Evolutionary conservation across 1,284 basidiomycete genomes (phyloP).

Genomic region (Gymnopus androsaceus): DNA sequence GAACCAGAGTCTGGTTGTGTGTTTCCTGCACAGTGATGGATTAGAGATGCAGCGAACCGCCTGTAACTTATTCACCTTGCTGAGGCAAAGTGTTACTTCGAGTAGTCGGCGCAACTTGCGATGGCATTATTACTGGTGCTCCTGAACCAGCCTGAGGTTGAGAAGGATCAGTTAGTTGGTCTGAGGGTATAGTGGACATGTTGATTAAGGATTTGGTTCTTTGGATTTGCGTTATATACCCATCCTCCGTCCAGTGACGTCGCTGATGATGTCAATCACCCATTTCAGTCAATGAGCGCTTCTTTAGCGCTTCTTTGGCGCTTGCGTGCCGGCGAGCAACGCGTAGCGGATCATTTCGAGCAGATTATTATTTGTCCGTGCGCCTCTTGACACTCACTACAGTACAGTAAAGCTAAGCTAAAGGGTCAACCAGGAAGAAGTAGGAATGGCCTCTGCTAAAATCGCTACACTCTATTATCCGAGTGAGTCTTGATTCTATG

Average conservation of each 20-base stretch:
- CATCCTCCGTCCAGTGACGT: too few relatives aligned
- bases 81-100: slow-evolving; percentile 31
- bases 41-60: background rate
- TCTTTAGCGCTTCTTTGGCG: too few relatives aligned
- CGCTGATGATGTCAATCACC: too few relatives aligned
- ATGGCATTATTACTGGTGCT: slow-evolving; percentile 23
- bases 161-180: background rate
- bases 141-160: slow-evolving; percentile 6
- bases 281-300: too few relatives aligned
- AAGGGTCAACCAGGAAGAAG: background rate
- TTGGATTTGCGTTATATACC: too few relatives aligned
- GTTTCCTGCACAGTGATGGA: slow-evolving; percentile 28
- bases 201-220: too few relatives aligned
- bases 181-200: background rate
- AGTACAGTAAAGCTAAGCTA: too few relatives aligned
- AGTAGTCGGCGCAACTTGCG: slow-evolving; percentile 28
- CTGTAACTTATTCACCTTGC: slow-evolving; percentile 34
- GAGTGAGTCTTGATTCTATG: slow-evolving; percentile 45
- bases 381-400: too few relatives aligned
- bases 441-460: slow-evolving; percentile 65
- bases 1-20: slow-evolving; percentile 34
- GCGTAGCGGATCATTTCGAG: too few relatives aligned
- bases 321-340: too few relatives aligned
- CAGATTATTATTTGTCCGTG: too few relatives aligned
- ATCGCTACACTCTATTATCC: slow-evolving; percentile 66